phyloP scores from a whole-genome alignment of 2,329 filamentous ascomycete species.

The Alternaria panax region DNA sequence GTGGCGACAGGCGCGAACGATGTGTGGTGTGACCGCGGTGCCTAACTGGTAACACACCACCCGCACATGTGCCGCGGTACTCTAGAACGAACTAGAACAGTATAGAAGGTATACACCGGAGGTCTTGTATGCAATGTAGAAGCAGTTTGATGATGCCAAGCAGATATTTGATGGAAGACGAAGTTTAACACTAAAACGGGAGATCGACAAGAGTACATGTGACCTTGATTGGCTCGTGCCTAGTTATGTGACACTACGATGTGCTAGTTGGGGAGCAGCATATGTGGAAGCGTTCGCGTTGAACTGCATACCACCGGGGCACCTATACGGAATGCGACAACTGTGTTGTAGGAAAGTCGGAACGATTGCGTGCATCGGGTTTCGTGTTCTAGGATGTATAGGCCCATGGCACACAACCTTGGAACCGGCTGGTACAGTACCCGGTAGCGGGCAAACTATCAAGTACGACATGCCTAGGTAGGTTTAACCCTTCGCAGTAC shows the following conservation, averaged over 20 bases:
- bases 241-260: slow-evolving; percentile 1
- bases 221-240: slow-evolving; percentile 5
- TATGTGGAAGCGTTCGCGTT: background rate
- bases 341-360: background rate
- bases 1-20: background rate
- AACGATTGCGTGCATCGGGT: background rate
- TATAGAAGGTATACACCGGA: background rate
- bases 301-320: background rate
- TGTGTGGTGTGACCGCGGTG: background rate
- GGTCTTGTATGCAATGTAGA: background rate
- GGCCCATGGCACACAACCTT: no score
- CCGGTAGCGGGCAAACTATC: background rate
- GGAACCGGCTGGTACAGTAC: background rate
- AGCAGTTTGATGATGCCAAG: background rate
- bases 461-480: background rate
- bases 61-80: background rate
- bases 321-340: background rate
- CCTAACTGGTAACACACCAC: background rate
- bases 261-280: background rate
- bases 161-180: background rate
- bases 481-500: background rate
- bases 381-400: background rate
- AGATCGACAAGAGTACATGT: slow-evolving; percentile 5
- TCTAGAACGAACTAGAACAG: background rate
- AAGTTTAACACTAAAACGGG: slow-evolving; percentile 5